A percentile compares a stretch with the other conserved stretches of the same genome.
phyloP scores from a whole-genome alignment of 2,329 filamentous ascomycete species.

The Arthrobotrys sphaeroides region DNA sequence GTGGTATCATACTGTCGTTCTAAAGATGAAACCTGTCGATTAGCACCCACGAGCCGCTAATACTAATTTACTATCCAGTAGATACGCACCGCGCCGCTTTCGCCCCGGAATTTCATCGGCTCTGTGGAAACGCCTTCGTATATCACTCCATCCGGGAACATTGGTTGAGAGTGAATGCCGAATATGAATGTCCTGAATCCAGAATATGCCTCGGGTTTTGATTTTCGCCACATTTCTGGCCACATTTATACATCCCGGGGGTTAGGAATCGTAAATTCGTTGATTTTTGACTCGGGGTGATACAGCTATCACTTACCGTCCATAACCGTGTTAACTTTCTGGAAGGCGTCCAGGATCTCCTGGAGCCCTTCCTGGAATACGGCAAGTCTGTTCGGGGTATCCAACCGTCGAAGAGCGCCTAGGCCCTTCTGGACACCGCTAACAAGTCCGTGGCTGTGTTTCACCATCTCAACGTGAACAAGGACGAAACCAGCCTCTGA shows the following conservation, averaged over 20 bases:
- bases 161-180: conserved; percentile 89
- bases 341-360: conserved; percentile 66
- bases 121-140: conserved; percentile 84
- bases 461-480: conserved; percentile 95
- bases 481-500: conserved; percentile 97
- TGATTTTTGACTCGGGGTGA: not conserved
- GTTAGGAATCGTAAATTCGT: not conserved
- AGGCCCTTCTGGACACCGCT: conserved; percentile 68
- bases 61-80: not conserved
- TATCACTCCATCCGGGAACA: conserved; percentile 91
- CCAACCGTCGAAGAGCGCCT: conserved; percentile 63
- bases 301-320: conserved; percentile 64
- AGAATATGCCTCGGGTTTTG: conserved; percentile 82
- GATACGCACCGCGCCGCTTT: conserved; percentile 74
- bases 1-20: conserved; percentile 92
- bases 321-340: conserved; percentile 69
- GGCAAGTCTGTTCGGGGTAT: conserved; percentile 54
- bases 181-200: conserved; percentile 97
- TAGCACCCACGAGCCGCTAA: not conserved
- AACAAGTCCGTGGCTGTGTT: conserved; percentile 80
- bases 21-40: not conserved
- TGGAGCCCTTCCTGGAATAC: conserved; percentile 65
- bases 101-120: conserved; percentile 84
- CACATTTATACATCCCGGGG: conserved; percentile 5
- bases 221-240: conserved; percentile 85